Evolutionary conservation across 106 monocot genomes (phyloP).

Genomic region (Dendrobium catenatum): DNA sequence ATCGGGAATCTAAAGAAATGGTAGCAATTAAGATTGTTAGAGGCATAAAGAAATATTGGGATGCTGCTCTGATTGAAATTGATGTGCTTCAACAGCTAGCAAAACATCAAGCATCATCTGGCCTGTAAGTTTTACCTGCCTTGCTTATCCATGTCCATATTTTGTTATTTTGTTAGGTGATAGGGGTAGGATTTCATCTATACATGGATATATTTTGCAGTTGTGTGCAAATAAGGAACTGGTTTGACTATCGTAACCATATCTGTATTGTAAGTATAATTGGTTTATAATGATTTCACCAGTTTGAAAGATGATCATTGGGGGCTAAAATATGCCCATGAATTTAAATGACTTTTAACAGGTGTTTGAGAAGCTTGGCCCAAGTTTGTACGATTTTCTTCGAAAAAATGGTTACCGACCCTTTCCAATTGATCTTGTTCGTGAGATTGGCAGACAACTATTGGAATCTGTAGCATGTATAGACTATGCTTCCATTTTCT

Average conservation of each 20-base stretch:
- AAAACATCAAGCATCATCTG: slow-evolving; percentile 41
- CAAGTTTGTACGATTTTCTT: slow-evolving; percentile 98
- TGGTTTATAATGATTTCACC: slow-evolving; percentile 41
- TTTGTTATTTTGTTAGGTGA: not conserved
- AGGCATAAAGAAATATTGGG: slow-evolving; percentile 74
- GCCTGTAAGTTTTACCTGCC: slow-evolving; percentile 35
- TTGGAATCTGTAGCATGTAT: slow-evolving; percentile 95
- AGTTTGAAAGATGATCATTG: slow-evolving; percentile 12
- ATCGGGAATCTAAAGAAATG: slow-evolving; percentile 88
- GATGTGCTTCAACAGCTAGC: slow-evolving; percentile 76
- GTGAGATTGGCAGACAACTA: slow-evolving; percentile 90
- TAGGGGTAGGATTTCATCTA: slow-evolving; percentile 20
- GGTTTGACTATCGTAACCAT: slow-evolving; percentile 99
- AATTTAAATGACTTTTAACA: slow-evolving; percentile 71
- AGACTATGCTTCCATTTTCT: slow-evolving; percentile 3
- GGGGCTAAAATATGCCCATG: slow-evolving; percentile 35
- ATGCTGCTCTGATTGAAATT: slow-evolving; percentile 94
- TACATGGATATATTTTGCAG: slow-evolving; percentile 78
- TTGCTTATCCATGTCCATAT: not conserved
- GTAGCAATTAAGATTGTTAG: slow-evolving; percentile 92
- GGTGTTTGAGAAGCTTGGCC: slow-evolving; percentile 99
- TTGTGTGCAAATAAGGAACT: slow-evolving; percentile 99
- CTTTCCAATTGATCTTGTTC: slow-evolving; percentile 92
- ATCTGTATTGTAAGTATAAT: slow-evolving; percentile 99
- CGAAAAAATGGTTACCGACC: slow-evolving; percentile 89